These are phyloP conservation scores for Prunella vulgaris DNA, from an alignment of 257 asterid genomes.

Conservation along the genomic window DNA sequence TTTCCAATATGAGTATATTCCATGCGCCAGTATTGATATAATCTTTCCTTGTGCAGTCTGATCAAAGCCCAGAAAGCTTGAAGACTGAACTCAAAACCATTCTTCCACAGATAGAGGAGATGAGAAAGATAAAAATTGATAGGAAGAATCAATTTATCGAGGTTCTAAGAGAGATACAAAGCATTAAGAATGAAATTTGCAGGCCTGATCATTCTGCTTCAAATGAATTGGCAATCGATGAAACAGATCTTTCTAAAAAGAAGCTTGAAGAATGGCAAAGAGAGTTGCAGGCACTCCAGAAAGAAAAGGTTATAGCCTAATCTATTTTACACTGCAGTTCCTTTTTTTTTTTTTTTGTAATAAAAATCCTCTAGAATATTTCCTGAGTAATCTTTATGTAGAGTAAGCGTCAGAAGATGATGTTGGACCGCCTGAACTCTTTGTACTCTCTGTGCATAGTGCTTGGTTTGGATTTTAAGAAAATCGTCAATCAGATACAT, in stretches of 20 bases:
- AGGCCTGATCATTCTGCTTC: conserved; percentile 28
- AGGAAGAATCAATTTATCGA: conserved; percentile 67
- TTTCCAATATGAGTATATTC: not conserved
- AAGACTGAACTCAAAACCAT: conserved; percentile 68
- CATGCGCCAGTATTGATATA: not conserved
- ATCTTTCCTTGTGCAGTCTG: conserved; percentile 42
- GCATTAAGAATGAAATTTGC: conserved; percentile 54
- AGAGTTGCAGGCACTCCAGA: conserved; percentile 67
- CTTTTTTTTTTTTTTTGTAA: not conserved
- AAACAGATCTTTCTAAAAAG: conserved; percentile 64
- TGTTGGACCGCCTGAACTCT: conserved; percentile 48
- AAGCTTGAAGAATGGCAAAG: conserved; percentile 68
- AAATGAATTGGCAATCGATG: conserved; percentile 38
- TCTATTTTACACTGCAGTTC: conserved; percentile 5
- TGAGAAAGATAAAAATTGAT: conserved; percentile 69
- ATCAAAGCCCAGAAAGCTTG: conserved; percentile 58
- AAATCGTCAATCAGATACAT: conserved; percentile 54
- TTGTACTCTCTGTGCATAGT: conserved; percentile 69
- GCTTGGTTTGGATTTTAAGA: conserved; percentile 79
- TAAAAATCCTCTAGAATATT: conserved; percentile 11
- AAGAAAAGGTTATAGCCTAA: conserved; percentile 59
- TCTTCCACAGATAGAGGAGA: conserved; percentile 81
- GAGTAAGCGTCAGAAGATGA: conserved; percentile 74
- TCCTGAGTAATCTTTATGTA: conserved; percentile 29
- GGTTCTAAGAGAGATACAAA: conserved; percentile 53